Conservation (phyloP, 1,139 yeast species). For the Sugiyamaella novakii region DNA sequence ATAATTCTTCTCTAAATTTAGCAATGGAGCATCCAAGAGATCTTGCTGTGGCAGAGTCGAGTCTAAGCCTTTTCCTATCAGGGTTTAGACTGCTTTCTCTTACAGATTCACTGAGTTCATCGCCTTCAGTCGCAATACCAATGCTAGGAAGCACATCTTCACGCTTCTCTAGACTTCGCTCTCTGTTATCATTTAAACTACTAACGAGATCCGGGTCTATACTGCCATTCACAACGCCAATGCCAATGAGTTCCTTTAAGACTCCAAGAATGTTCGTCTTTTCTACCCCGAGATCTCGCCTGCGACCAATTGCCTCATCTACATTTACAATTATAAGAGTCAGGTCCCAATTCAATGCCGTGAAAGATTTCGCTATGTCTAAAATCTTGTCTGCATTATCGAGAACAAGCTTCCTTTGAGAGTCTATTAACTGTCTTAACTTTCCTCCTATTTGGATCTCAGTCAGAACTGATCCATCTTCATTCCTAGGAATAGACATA, state of each 20-base stretch:
- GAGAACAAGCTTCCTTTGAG: constrained; percentile 16
- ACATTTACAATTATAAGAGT: constrained; percentile 12
- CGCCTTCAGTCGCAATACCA: not conserved
- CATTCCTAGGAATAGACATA: constrained; percentile 11
- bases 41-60: not conserved
- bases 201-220: not conserved
- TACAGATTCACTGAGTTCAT: not conserved
- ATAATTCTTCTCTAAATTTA: constrained; percentile 1
- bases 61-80: constrained; percentile 1
- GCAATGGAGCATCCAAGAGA: not conserved
- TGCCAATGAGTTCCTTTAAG: constrained; percentile 5
- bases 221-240: constrained; percentile 9
- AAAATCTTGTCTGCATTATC: constrained; percentile 5
- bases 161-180: constrained; percentile 2
- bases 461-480: constrained; percentile 14
- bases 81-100: not conserved
- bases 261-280: constrained; percentile 8
- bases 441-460: constrained; percentile 17
- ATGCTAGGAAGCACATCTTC: not conserved
- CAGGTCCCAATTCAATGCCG: constrained; percentile 13
- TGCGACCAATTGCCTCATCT: constrained; percentile 15
- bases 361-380: constrained; percentile 9
- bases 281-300: constrained; percentile 15
- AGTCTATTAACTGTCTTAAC: constrained; percentile 16
- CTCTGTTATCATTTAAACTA: constrained; percentile 1